Conservation (phyloP, 2,329 filamentous ascomycete species). For the Diplodia mutila region DNA sequence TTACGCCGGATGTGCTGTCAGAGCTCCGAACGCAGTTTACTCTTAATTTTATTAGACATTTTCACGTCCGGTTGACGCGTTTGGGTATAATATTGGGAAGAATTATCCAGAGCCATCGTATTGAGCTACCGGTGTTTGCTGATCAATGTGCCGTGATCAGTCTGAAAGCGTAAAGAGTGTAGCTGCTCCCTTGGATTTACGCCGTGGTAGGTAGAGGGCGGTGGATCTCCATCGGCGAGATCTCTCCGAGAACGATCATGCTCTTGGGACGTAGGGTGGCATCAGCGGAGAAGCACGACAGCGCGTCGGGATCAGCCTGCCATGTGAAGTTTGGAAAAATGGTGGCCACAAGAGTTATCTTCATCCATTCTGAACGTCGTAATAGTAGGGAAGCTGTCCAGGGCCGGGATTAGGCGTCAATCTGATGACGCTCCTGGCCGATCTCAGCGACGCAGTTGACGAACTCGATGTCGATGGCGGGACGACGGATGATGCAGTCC, state of each 20-base stretch:
- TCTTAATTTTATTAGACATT: not conserved
- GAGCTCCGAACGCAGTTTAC: not conserved
- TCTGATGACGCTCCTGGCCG: constrained; percentile 23
- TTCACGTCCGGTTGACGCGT: not conserved
- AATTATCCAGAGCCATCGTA: not conserved
- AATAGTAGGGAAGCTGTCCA: constrained; percentile 21
- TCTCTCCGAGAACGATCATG: too few species aligned
- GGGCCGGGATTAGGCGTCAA: constrained; percentile 23
- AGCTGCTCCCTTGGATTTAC: too few species aligned
- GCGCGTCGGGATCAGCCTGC: too few species aligned
- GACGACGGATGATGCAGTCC: not conserved
- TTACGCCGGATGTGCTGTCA: not conserved
- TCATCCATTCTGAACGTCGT: constrained; percentile 22
- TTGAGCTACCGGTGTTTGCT: not conserved
- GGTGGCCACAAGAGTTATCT: too few species aligned
- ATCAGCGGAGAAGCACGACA: too few species aligned
- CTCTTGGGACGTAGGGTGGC: too few species aligned
- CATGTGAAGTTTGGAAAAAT: too few species aligned
- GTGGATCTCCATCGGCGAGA: too few species aligned
- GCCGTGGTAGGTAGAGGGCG: too few species aligned
- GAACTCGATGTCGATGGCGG: not conserved
- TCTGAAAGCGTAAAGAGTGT: too few species aligned
- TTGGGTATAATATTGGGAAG: not conserved
- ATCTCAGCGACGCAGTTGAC: constrained; percentile 10
- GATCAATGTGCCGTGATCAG: too few species aligned